Percentiles rank a stretch among this genome's conserved stretches.
These are phyloP conservation scores for Neofusicoccum sp. DNA, from an alignment of 2,329 filamentous ascomycete genomes.

Conservation along the genomic window DNA sequence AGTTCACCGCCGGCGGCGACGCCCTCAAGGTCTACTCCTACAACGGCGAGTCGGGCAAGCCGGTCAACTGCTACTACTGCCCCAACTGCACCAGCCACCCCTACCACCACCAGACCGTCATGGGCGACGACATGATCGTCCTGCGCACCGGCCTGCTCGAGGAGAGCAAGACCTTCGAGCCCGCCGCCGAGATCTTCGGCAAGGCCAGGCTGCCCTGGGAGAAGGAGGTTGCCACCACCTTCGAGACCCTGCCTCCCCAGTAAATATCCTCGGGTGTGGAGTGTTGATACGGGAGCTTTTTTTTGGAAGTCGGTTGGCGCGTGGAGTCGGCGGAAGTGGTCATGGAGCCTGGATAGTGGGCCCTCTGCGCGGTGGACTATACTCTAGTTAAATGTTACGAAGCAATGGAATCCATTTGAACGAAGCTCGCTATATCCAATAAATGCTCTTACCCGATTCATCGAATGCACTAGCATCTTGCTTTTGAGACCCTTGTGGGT, in stretches of 20 bases:
- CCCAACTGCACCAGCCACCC: constrained; percentile 55
- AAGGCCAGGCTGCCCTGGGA: constrained; percentile 54
- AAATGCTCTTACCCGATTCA: too few species aligned
- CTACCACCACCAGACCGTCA: constrained; percentile 56
- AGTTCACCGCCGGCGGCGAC: constrained; percentile 51
- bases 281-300: neutral
- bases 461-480: too few species aligned
- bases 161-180: constrained; percentile 48
- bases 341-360: too few species aligned
- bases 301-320: neutral
- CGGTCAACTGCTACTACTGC: constrained; percentile 59
- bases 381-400: neutral
- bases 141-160: constrained; percentile 51
- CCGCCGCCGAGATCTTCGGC: constrained; percentile 55
- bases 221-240: constrained; percentile 50
- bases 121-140: constrained; percentile 52
- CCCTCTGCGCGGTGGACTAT: too few species aligned
- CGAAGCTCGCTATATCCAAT: too few species aligned
- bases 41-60: constrained; percentile 56
- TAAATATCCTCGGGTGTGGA: constrained; percentile 19
- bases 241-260: constrained; percentile 44
- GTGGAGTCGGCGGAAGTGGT: neutral
- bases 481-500: too few species aligned
- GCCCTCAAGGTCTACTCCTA: constrained; percentile 54
- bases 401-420: neutral